Evolutionary conservation across 179 eudicot species (phyloP), one percentile per base, ranked within the genome.

Genomic region (Carnegiea gigantea): DNA sequence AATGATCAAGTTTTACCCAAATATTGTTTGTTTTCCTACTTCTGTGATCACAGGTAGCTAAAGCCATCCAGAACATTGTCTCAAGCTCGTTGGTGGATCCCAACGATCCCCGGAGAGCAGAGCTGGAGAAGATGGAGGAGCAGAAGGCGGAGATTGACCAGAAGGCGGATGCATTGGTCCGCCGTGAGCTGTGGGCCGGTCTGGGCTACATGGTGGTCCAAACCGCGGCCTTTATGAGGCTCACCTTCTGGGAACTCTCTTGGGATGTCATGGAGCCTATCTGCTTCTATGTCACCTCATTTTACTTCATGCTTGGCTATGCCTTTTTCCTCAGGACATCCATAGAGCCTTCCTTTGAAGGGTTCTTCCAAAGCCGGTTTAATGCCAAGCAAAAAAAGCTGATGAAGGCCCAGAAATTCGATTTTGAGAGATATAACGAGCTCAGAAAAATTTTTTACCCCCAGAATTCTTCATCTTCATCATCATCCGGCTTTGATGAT

Each of bases 191-290:
- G 21, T 93, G 96, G 95, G 83, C 90, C 6, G 99, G 99, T 57
- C 86, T 96, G 10, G 95, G 93, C 46, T 92, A 85, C 90, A 80
- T 96, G 67, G 85, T 86, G 36, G 84, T 86, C 65, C 99, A 96
- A 81, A 96, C 99, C 0, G 93, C 93, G 1, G 97, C 86, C 14
- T 96, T 96, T 84, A 93, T 92, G 95, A 91, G 97, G 88, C 89
- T 94, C 3, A 96, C 99, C 40, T 96, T 94, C 77, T 96, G 98
- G 97, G 98, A 94, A 78, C 90, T 96, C 3, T 82, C 97, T 0
- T 96, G 99, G 99, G 99, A 96, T 84, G 99, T 96, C 4, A 96
- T 96, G 99, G 99, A 96, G 77, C 99, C 99, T 7, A 92, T 96
- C 78, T 96, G 99, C 88, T 94, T 94, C 80, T 96, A 90, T 60